These are phyloP conservation scores for Triticum dicoccoides DNA, from an alignment of 176 grass and related monocot species.

Conservation along the genomic window DNA sequence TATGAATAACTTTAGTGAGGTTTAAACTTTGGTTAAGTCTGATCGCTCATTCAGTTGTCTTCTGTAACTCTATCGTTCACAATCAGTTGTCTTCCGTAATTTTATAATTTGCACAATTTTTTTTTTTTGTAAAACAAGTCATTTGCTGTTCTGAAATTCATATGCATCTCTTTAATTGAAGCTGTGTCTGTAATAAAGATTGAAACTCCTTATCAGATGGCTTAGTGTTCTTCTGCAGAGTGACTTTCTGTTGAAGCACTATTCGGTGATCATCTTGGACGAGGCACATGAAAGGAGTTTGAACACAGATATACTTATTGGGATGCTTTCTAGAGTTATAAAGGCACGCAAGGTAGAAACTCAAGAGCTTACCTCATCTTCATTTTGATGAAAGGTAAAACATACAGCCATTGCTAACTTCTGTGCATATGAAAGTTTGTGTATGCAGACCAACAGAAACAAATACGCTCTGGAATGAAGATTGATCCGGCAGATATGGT, in stretches of 20 bases:
- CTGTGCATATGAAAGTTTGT: conserved; percentile 44
- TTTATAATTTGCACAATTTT: not conserved
- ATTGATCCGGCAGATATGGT: conserved; percentile 60
- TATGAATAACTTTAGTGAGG: conserved; percentile 2
- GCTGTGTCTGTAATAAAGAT: conserved; percentile 2
- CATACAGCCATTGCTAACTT: conserved; percentile 26
- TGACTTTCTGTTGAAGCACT: conserved; percentile 74
- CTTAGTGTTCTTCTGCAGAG: conserved; percentile 45
- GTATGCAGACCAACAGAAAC: conserved; percentile 62
- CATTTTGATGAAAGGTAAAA: conserved; percentile 22
- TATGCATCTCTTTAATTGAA: conserved; percentile 13
- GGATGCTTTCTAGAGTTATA: conserved; percentile 95
- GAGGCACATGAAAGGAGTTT: conserved; percentile 99
- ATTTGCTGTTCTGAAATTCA: conserved; percentile 17
- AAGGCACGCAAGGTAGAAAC: conserved; percentile 66
- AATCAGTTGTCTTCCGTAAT: conserved; percentile 6
- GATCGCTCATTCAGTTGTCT: not conserved
- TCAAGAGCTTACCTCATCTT: conserved; percentile 24
- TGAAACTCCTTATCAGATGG: conserved; percentile 19
- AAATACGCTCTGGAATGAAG: conserved; percentile 46
- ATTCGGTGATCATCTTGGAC: conserved; percentile 95
- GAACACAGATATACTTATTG: conserved; percentile 97
- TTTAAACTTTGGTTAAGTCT: not conserved
- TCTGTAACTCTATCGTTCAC: not conserved
- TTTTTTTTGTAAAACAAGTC: not conserved